A percentile compares a stretch with the other conserved stretches of the same genome.
Conservation (phyloP, 495 filamentous ascomycete genomes). For the Aspergillus nanangensis region DNA sequence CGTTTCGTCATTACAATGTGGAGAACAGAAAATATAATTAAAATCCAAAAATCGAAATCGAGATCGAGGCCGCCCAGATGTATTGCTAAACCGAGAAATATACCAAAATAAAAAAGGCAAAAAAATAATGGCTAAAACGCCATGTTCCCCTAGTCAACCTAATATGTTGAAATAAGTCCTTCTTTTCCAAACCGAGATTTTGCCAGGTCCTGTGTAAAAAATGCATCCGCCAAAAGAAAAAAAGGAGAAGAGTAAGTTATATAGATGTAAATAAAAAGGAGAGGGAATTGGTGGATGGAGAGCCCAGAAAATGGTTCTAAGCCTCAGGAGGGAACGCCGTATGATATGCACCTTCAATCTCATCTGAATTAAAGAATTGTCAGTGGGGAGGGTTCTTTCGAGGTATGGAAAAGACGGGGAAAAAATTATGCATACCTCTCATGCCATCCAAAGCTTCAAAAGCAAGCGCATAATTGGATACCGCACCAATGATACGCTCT, state of each 20-base stretch:
- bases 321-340: conserved; percentile 34
- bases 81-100: too few species aligned
- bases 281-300: neutral
- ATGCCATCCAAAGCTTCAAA: conserved; percentile 60
- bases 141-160: too few species aligned
- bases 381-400: neutral
- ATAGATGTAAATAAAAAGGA: too few species aligned
- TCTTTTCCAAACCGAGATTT: too few species aligned
- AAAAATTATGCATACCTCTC: conserved; percentile 43
- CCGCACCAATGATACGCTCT: conserved; percentile 42
- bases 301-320: conserved; percentile 6
- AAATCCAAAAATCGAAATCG: too few species aligned
- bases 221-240: conserved; percentile 1
- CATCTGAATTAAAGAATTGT: conserved; percentile 27
- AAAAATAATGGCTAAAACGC: too few species aligned
- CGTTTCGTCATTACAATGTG: too few species aligned
- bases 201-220: conserved; percentile 1
- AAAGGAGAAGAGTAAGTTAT: conserved; percentile 6
- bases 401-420: neutral
- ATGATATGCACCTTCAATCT: conserved; percentile 44
- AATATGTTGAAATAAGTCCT: too few species aligned
- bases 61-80: too few species aligned
- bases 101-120: too few species aligned
- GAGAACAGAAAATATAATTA: too few species aligned
- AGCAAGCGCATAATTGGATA: conserved; percentile 53